Percentiles rank a stretch among this genome's conserved stretches.
phyloP scores from a whole-genome alignment of 768 basidiomycete species.

The Tricholoma matsutake region DNA sequence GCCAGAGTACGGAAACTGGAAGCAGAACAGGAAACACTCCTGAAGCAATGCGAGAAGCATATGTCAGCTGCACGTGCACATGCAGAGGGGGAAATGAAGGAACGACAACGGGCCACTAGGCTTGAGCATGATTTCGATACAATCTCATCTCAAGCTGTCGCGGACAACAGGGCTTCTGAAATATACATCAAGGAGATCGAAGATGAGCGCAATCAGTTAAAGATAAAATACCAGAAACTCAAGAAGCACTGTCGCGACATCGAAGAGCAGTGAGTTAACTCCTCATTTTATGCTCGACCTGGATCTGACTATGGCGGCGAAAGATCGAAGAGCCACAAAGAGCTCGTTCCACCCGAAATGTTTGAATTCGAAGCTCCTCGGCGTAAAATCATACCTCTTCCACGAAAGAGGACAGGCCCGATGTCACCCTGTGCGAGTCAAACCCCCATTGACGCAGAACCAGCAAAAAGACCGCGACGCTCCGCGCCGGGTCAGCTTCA shows the following conservation, averaged over 20 bases:
- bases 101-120: slow-evolving; percentile 15
- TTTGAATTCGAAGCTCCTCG: neutral
- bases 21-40: slow-evolving; percentile 40
- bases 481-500: neutral
- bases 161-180: slow-evolving; percentile 12
- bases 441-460: neutral
- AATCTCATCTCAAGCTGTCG: neutral
- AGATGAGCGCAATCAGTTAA: slow-evolving; percentile 11
- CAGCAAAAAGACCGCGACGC: neutral
- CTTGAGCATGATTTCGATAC: slow-evolving; percentile 7
- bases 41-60: slow-evolving; percentile 41
- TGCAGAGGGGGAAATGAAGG: slow-evolving; percentile 28
- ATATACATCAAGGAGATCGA: slow-evolving; percentile 9
- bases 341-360: neutral
- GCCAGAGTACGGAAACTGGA: slow-evolving; percentile 35
- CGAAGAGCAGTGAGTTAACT: slow-evolving; percentile 10
- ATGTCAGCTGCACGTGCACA: slow-evolving; percentile 31
- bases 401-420: neutral
- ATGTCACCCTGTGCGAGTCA: neutral
- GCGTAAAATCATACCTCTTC: neutral
- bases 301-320: neutral
- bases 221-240: slow-evolving; percentile 19
- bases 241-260: slow-evolving; percentile 14
- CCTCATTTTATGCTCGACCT: neutral
- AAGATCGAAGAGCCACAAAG: neutral